Evolutionary conservation across 2,329 filamentous ascomycete genomes (phyloP).

Genomic region (Alternaria consortialis): DNA sequence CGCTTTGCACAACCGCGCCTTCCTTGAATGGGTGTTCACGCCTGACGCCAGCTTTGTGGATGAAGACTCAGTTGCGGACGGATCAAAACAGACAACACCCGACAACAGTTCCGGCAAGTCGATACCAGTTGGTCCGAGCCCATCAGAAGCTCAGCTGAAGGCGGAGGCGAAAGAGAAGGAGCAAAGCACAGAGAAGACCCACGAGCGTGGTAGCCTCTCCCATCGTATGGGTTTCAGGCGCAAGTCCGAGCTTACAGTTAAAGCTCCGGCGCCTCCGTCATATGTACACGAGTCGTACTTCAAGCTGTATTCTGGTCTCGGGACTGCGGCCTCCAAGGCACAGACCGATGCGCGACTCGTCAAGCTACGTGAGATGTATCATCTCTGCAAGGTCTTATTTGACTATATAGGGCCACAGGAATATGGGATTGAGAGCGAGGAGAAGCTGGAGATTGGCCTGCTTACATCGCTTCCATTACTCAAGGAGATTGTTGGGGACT

Average conservation of each 20-base stretch:
- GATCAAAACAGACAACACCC: slow-evolving; percentile 42
- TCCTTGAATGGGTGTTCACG: slow-evolving; percentile 97
- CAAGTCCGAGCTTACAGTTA: slow-evolving; percentile 55
- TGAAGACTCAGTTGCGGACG: slow-evolving; percentile 58
- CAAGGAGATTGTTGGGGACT: slow-evolving; percentile 94
- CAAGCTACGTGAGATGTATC: slow-evolving; percentile 91
- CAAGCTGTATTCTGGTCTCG: slow-evolving; percentile 83
- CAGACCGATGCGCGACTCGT: slow-evolving; percentile 87
- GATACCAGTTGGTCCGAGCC: slow-evolving; percentile 41
- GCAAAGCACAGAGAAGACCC: slow-evolving; percentile 51
- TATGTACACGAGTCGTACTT: slow-evolving; percentile 75
- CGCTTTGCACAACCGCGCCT: slow-evolving; percentile 93
- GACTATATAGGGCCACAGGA: slow-evolving; percentile 99
- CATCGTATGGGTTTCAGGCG: slow-evolving; percentile 64
- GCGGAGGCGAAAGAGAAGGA: slow-evolving; percentile 46
- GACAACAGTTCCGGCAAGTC: slow-evolving; percentile 37
- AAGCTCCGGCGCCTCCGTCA: slow-evolving; percentile 32
- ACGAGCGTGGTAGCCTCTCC: slow-evolving; percentile 51
- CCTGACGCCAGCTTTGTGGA: slow-evolving; percentile 81
- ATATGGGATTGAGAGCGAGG: slow-evolving; percentile 92
- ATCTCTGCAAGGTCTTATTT: slow-evolving; percentile 91
- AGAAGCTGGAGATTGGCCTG: slow-evolving; percentile 98
- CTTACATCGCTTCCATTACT: slow-evolving; percentile 91
- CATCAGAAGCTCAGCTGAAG: slow-evolving; percentile 42
- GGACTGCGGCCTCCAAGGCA: slow-evolving; percentile 65